Evolutionary conservation across 345 rosid genomes (phyloP).

Genomic region (sweet orange (Citrus sinensis)): DNA sequence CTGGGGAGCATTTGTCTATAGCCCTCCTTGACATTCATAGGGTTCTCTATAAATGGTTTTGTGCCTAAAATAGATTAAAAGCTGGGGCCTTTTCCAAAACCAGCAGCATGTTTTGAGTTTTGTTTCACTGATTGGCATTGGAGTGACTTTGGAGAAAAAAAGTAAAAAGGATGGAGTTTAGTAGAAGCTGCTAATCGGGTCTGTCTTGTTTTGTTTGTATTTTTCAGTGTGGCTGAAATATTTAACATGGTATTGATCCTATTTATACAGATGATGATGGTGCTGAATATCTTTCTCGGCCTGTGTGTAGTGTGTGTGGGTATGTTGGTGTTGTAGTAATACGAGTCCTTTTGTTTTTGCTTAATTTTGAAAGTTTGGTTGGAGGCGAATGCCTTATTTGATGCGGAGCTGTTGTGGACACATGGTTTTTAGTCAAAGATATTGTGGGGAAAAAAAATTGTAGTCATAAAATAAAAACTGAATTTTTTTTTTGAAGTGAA

Average conservation of each 20-base stretch:
- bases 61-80: slow-evolving; percentile 12
- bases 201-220: slow-evolving; percentile 1
- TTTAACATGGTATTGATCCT: background rate
- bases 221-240: background rate
- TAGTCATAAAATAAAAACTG: no score
- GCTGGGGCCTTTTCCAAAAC: slow-evolving; percentile 9
- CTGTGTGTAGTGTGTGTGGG: no score
- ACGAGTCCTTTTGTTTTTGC: no score
- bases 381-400: no score
- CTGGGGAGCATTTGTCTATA: slow-evolving; percentile 26
- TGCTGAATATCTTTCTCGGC: background rate
- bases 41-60: slow-evolving; percentile 9
- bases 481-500: no score
- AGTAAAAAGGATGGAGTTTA: background rate
- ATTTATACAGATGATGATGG: background rate
- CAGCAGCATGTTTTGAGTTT: slow-evolving; percentile 5
- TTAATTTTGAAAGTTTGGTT: no score
- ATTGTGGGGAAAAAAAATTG: no score
- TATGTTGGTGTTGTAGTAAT: no score
- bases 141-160: slow-evolving; percentile 15
- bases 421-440: no score
- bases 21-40: slow-evolving; percentile 14
- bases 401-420: no score
- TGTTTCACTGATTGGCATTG: slow-evolving; percentile 11
- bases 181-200: slow-evolving; percentile 2